phyloP scores from a whole-genome alignment of 139 green algal genomes.

The Haematococcus sp. region DNA sequence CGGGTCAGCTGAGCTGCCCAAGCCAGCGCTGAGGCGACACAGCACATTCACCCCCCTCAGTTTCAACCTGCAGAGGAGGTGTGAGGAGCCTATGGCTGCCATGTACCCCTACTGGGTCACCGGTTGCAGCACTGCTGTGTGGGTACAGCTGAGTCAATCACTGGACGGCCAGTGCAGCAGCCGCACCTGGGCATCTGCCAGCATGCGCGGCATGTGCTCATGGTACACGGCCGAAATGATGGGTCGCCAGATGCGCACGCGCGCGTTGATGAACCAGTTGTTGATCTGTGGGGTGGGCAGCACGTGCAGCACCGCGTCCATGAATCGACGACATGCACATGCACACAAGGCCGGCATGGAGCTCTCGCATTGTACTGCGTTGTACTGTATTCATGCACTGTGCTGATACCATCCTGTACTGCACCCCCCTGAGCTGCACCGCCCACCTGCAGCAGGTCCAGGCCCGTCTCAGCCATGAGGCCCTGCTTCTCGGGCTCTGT shows the following conservation, averaged over 20 bases:
- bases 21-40: too few relatives aligned
- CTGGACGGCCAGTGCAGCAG: neutral
- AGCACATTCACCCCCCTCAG: too few relatives aligned
- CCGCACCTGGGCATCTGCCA: constrained; percentile 23
- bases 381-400: neutral
- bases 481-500: constrained; percentile 42
- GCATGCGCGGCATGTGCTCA: constrained; percentile 20
- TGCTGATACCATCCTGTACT: neutral
- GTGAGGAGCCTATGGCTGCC: too few relatives aligned
- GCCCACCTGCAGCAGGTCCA: constrained; percentile 35
- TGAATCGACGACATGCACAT: neutral
- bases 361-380: too few relatives aligned
- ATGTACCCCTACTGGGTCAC: too few relatives aligned
- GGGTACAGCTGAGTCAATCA: too few relatives aligned
- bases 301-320: neutral
- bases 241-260: constrained; percentile 51
- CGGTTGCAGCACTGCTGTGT: too few relatives aligned
- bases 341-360: neutral
- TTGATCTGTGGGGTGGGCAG: constrained; percentile 32
- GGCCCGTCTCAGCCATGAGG: constrained; percentile 30
- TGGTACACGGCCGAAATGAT: constrained; percentile 39
- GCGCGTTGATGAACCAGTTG: constrained; percentile 64
- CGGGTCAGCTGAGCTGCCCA: too few relatives aligned
- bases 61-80: too few relatives aligned
- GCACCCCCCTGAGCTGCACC: neutral